phyloP scores from a whole-genome alignment of 371 early-diverging fungal genomes.

The Coemansia sp. region DNA sequence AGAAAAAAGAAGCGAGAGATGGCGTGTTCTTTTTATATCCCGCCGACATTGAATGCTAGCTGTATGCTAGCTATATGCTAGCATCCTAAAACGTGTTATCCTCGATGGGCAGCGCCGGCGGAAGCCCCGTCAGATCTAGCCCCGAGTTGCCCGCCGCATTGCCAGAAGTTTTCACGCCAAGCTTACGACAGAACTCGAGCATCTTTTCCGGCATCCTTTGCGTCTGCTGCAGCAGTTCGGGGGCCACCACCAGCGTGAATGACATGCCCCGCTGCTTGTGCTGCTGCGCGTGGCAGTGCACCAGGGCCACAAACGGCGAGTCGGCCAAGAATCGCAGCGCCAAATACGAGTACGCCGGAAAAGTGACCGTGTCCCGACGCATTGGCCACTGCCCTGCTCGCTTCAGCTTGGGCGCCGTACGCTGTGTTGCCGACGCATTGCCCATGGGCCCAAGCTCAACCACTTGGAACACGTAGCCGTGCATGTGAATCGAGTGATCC shows the following conservation, averaged over 20 bases:
- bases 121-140: not conserved
- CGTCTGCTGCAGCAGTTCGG: conserved; percentile 56
- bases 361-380: conserved; percentile 20
- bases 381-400: not conserved
- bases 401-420: too few relatives aligned
- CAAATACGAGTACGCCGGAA: conserved; percentile 57
- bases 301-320: conserved; percentile 76
- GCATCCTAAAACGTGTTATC: too few relatives aligned
- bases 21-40: too few relatives aligned
- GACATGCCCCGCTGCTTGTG: conserved; percentile 70
- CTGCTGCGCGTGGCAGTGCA: conserved; percentile 83
- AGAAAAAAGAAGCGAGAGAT: too few relatives aligned
- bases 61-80: too few relatives aligned
- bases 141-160: not conserved
- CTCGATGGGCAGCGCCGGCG: not conserved
- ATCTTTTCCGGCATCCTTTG: conserved; percentile 52
- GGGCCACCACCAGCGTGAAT: conserved; percentile 66
- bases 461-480: conserved; percentile 79
- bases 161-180: conserved; percentile 44
- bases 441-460: conserved; percentile 53
- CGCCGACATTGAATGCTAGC: too few relatives aligned
- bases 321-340: conserved; percentile 66
- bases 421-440: not conserved
- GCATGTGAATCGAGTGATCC: conserved; percentile 80
- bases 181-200: conserved; percentile 56